phyloP scores from a whole-genome alignment of 2,329 filamentous ascomycete species.

The Colletotrichum gloeosporioides region DNA sequence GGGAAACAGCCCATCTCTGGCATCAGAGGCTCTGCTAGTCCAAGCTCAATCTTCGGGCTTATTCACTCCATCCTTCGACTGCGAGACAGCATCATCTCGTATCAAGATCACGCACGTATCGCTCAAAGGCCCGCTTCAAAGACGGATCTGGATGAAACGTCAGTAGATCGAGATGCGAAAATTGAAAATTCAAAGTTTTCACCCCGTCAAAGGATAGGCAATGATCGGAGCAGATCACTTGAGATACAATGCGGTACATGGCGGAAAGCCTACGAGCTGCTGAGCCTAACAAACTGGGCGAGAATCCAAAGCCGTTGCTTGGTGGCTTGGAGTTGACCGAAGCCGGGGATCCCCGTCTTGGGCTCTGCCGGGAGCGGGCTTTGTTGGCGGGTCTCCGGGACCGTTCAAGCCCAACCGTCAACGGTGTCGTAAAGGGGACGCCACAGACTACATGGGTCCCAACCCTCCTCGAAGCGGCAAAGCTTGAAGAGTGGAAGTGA shows the following conservation, averaged over 20 bases:
- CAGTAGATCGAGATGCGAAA: constrained; percentile 5
- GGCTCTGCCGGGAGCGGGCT: background rate
- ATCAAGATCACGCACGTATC: background rate
- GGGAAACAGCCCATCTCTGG: background rate
- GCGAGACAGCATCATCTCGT: background rate
- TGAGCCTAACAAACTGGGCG: background rate
- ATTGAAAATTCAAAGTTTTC: background rate
- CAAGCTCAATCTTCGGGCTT: background rate
- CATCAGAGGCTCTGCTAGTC: background rate
- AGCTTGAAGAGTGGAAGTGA: background rate
- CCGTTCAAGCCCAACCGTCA: constrained; percentile 1
- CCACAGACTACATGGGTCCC: background rate
- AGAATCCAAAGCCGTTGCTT: background rate
- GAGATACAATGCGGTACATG: background rate
- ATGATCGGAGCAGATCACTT: background rate
- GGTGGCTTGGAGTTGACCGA: background rate
- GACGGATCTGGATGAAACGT: constrained; percentile 5
- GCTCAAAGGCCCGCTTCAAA: background rate
- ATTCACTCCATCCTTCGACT: background rate
- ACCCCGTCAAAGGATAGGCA: background rate
- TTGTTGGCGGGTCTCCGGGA: background rate
- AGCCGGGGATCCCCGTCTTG: constrained; percentile 16
- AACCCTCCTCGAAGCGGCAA: background rate
- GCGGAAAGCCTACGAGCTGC: background rate
- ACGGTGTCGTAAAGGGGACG: background rate